phyloP scores from a whole-genome alignment of 2,329 filamentous ascomycete genomes.

The Pestalotiopsis sp. region DNA sequence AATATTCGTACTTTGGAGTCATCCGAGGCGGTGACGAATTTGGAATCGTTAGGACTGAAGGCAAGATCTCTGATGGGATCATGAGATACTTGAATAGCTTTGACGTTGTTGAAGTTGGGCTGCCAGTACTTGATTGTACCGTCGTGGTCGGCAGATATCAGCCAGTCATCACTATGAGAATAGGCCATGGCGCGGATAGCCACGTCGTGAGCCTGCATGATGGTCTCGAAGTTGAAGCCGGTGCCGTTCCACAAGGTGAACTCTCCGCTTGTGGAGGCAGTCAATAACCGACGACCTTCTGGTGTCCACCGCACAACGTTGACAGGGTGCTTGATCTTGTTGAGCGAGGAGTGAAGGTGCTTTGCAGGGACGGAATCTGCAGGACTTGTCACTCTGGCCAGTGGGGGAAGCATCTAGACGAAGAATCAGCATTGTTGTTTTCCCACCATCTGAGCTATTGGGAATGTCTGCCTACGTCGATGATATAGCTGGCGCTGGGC shows the following conservation, averaged over 20 bases:
- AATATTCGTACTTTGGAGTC: conserved; percentile 94
- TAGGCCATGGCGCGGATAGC: conserved; percentile 82
- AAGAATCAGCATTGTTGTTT: conserved; percentile 18
- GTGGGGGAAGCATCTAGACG: conserved; percentile 78
- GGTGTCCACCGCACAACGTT: conserved; percentile 98
- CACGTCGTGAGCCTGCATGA: conserved; percentile 95
- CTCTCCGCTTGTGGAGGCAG: conserved; percentile 93
- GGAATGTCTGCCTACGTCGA: conserved; percentile 64
- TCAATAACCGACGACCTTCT: conserved; percentile 86
- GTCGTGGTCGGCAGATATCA: conserved; percentile 92
- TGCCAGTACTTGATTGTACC: conserved; percentile 98
- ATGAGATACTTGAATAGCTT: conserved; percentile 86
- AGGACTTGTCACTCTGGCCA: conserved; percentile 70
- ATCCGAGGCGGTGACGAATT: conserved; percentile 95
- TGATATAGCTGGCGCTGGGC: conserved; percentile 84
- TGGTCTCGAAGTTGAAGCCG: conserved; percentile 98
- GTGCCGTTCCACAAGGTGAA: conserved; percentile 99
- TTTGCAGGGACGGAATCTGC: conserved; percentile 91
- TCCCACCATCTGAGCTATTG: background rate
- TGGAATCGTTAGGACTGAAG: conserved; percentile 90
- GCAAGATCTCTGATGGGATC: conserved; percentile 89
- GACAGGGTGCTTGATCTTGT: conserved; percentile 97
- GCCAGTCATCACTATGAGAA: conserved; percentile 95
- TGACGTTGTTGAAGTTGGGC: conserved; percentile 98
- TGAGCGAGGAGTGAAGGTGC: conserved; percentile 94